A percentile compares a stretch with the other conserved stretches of the same genome.
phyloP scores from a whole-genome alignment of 1,139 yeast species.

The Groenewaldozyma sp. region DNA sequence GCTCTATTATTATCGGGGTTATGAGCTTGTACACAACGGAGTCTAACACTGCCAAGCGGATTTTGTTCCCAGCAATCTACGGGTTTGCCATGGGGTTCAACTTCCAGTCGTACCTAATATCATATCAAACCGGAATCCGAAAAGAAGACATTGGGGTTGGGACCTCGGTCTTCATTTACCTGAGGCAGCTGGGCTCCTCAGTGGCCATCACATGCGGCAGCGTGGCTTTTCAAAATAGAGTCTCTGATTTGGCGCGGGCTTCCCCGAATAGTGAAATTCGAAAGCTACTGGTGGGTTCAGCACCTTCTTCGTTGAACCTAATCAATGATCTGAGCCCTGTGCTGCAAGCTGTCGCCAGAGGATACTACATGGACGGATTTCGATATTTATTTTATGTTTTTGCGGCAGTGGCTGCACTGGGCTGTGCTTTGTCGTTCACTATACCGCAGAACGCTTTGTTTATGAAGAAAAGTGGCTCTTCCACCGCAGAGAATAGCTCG shows the following conservation, averaged over 20 bases:
- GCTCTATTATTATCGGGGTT: constrained; percentile 18
- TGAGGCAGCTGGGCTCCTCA: constrained; percentile 21
- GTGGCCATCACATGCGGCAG: constrained; percentile 23
- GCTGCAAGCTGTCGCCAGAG: constrained; percentile 11
- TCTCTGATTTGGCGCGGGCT: constrained; percentile 12
- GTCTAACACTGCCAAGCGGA: constrained; percentile 18
- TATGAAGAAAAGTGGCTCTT: constrained; percentile 11
- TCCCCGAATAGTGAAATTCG: constrained; percentile 7
- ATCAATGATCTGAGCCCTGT: constrained; percentile 12
- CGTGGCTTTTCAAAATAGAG: constrained; percentile 20
- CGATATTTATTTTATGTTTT: constrained; percentile 17
- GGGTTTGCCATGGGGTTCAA: constrained; percentile 22
- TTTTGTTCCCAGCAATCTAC: constrained; percentile 18
- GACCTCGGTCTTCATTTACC: constrained; percentile 18
- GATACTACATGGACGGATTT: constrained; percentile 15
- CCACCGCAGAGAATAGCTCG: too few species aligned
- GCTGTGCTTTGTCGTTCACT: constrained; percentile 14
- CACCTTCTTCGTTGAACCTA: constrained; percentile 18
- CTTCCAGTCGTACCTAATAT: constrained; percentile 20
- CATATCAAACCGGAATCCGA: constrained; percentile 19
- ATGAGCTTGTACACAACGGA: constrained; percentile 15
- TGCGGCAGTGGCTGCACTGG: constrained; percentile 17
- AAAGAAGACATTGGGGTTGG: constrained; percentile 19
- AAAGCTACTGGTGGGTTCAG: constrained; percentile 13
- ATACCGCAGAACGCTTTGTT: constrained; percentile 19